Evolutionary conservation across 495 filamentous ascomycete species (phyloP), one percentile per base, ranked within the genome.

Genomic region (Tuber umbilicatum): DNA sequence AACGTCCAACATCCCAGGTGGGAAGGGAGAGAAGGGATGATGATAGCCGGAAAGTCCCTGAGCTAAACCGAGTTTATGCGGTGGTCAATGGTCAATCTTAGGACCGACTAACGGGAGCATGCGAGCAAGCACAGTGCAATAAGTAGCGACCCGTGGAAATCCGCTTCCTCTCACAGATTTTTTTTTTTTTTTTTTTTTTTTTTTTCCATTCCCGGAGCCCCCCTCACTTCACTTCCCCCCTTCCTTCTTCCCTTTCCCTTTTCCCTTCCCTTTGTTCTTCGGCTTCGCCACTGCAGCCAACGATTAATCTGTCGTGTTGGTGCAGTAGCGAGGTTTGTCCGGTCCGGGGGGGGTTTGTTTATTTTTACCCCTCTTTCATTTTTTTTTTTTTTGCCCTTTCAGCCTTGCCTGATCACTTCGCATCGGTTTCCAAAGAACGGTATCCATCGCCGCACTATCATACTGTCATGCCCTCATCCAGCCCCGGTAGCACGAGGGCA

Each of bases 351-450:
- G 55, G 55, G 3, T 14, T 14, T 5, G 2, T 27, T 64, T 31
- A 16, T 60, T 64, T 64, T 64, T 64, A 27, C 55, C n/a, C 55
- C 14, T 64, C 27, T 31, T 64, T 31, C 55, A 16, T 4, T 64
- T 64, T 31, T 64, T 64, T 60, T 64, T 64, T 47, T 47, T 60
- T 64, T 64, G 55, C 55, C 55, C 27, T 31, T 64, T 31, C 55
- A 64, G 55, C 55, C 55, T 31, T 64, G 55, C 55, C 27, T 64
- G 55, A 64, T 64, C 27, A 27, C 55, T 64, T 64, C 27, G 55
- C 55, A 64, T 64, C 55, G 31, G 55, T 17, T 64, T 64, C 55
- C 55, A 64, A 64, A 64, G 55, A 64, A 64, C 55, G 55, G 55
- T 31, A 31, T 64, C n/a, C 55, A 64, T 64, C 55, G 55, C 55